Conservation (phyloP, 495 filamentous ascomycete species). For the Aspergillus bridgeri region DNA sequence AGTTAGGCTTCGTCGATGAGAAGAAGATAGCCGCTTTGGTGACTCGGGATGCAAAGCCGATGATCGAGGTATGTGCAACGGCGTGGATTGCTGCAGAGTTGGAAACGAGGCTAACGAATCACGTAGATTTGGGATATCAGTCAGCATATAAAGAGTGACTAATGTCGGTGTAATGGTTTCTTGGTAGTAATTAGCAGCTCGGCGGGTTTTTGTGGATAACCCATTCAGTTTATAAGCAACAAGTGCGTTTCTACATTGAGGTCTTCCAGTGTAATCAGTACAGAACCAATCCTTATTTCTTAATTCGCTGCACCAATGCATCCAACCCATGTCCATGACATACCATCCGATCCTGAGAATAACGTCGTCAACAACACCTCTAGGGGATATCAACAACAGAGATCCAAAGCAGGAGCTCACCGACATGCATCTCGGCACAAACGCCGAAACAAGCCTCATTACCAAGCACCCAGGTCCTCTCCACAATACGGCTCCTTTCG, state of each 20-base stretch:
- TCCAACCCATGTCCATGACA: constrained; percentile 5
- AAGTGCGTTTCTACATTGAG: neutral
- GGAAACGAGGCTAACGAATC: neutral
- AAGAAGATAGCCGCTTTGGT: neutral
- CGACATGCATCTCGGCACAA: neutral
- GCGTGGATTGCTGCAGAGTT: neutral
- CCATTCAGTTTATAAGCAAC: neutral
- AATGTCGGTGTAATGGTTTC: neutral
- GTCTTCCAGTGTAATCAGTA: neutral
- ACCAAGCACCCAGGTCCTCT: constrained; percentile 10
- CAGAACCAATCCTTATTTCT: neutral
- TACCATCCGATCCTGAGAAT: constrained; percentile 2
- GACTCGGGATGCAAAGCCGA: neutral
- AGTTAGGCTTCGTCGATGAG: neutral
- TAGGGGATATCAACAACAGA: neutral
- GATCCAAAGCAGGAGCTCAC: neutral
- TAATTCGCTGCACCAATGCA: neutral
- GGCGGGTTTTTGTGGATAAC: neutral
- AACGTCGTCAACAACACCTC: neutral
- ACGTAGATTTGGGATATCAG: neutral
- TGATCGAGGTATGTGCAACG: neutral
- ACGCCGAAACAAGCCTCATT: neutral
- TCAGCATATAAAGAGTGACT: neutral
- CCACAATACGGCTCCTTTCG: constrained; percentile 7
- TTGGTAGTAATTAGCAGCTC: neutral